phyloP scores from a whole-genome alignment of 1,284 basidiomycete species.

The Irpex sp. region DNA sequence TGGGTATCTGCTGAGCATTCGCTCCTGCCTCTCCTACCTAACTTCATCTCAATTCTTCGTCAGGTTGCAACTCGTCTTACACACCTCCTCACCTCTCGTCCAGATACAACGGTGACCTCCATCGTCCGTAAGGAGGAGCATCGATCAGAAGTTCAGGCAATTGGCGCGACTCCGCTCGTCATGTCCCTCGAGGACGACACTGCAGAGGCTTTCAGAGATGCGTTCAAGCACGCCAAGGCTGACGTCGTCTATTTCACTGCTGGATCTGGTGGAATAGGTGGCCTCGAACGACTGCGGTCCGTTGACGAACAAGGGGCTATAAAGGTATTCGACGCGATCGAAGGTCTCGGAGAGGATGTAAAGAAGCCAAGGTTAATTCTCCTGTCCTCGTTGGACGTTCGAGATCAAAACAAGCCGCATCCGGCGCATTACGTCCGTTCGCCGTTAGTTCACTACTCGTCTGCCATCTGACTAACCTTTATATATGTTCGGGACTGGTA shows the following conservation, averaged over 20 bases:
- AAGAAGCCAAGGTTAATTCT: constrained; percentile 57
- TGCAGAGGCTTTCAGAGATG: constrained; percentile 41
- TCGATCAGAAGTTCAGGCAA: constrained; percentile 41
- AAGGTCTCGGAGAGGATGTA: constrained; percentile 34
- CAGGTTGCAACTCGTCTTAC: constrained; percentile 57
- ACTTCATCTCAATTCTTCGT: not conserved
- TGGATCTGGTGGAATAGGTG: constrained; percentile 68
- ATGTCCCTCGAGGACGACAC: constrained; percentile 59
- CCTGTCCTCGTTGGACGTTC: constrained; percentile 61
- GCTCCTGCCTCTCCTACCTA: not conserved
- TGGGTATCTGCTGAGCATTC: not conserved
- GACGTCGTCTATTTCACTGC: constrained; percentile 63
- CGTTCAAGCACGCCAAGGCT: constrained; percentile 36
- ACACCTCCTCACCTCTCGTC: constrained; percentile 35
- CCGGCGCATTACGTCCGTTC: constrained; percentile 55
- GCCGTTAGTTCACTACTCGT: not conserved
- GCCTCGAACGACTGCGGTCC: constrained; percentile 56
- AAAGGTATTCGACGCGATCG: constrained; percentile 69
- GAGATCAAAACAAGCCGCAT: constrained; percentile 42
- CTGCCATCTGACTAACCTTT: not conserved
- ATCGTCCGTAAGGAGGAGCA: constrained; percentile 51
- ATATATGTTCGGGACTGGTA: constrained; percentile 19
- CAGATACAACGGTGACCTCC: constrained; percentile 45
- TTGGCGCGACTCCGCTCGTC: constrained; percentile 45
- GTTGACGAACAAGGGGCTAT: constrained; percentile 73